phyloP scores from a whole-genome alignment of 1,284 basidiomycete genomes.

The Cerrena zonata region DNA sequence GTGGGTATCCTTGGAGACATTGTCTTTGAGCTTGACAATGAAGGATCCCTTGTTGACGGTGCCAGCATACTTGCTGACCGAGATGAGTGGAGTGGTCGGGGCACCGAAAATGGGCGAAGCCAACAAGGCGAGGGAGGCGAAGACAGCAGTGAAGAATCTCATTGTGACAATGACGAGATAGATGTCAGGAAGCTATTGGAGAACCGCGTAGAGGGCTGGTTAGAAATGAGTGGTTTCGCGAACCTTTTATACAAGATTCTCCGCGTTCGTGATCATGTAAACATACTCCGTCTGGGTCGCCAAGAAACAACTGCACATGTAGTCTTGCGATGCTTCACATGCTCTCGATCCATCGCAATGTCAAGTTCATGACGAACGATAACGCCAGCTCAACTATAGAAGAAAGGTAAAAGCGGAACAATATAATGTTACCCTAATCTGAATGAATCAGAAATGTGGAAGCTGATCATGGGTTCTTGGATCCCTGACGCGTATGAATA shows the following conservation, averaged over 20 bases:
- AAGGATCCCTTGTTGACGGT: constrained; percentile 30
- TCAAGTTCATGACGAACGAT: constrained; percentile 1
- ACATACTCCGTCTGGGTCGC: background rate
- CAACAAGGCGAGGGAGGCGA: constrained; percentile 23
- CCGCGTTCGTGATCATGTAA: background rate
- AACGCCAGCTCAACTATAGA: background rate
- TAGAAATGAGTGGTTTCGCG: constrained; percentile 1
- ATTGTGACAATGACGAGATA: constrained; percentile 18
- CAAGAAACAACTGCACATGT: background rate
- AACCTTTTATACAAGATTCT: background rate
- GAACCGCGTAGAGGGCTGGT: constrained; percentile 15
- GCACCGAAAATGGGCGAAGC: constrained; percentile 24
- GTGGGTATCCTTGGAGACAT: constrained; percentile 29
- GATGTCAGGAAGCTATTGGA: constrained; percentile 21
- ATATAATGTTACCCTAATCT: no score
- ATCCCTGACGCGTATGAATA: no score
- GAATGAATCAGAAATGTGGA: no score
- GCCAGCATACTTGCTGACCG: constrained; percentile 35
- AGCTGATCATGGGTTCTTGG: no score
- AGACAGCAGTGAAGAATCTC: constrained; percentile 24
- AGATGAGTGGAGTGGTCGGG: constrained; percentile 21
- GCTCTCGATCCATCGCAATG: background rate
- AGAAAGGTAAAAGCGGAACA: no score
- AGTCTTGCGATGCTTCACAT: background rate
- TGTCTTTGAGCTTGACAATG: constrained; percentile 59